These are phyloP conservation scores for Typha latifolia DNA, from an alignment of 176 grass and related monocot species.

Conservation along the genomic window DNA sequence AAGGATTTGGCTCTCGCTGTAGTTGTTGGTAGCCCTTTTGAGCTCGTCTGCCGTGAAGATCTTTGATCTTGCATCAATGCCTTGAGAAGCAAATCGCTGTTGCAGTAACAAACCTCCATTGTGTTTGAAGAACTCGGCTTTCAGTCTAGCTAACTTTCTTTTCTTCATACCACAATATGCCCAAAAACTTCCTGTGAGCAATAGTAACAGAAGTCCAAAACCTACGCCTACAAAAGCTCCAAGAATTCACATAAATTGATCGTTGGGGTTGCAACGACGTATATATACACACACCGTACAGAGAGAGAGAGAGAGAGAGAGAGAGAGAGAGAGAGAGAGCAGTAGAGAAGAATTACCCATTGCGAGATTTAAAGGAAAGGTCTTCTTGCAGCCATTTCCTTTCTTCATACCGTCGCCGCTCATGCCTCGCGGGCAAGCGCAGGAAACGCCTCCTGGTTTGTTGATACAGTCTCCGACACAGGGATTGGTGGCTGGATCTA, in stretches of 20 bases:
- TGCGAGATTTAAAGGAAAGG: background rate
- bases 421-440: background rate
- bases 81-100: conserved; percentile 26
- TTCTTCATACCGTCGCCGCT: background rate
- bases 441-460: background rate
- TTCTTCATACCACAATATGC: conserved; percentile 22
- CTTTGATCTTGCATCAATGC: conserved; percentile 5
- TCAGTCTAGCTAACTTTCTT: conserved; percentile 12
- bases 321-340: background rate
- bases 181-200: background rate
- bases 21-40: conserved; percentile 27
- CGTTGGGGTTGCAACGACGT: background rate
- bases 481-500: conserved; percentile 4
- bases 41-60: conserved; percentile 46
- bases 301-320: no score
- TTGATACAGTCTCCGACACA: background rate
- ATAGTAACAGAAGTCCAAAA: conserved; percentile 15
- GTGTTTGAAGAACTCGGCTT: conserved; percentile 29
- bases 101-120: conserved; percentile 51
- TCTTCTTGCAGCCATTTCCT: background rate
- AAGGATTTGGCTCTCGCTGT: conserved; percentile 21
- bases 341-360: background rate
- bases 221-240: conserved; percentile 15
- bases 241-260: background rate
- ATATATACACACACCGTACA: no score